Conservation (phyloP, 345 rosid genomes). For the Lumnitzera littorea region DNA sequence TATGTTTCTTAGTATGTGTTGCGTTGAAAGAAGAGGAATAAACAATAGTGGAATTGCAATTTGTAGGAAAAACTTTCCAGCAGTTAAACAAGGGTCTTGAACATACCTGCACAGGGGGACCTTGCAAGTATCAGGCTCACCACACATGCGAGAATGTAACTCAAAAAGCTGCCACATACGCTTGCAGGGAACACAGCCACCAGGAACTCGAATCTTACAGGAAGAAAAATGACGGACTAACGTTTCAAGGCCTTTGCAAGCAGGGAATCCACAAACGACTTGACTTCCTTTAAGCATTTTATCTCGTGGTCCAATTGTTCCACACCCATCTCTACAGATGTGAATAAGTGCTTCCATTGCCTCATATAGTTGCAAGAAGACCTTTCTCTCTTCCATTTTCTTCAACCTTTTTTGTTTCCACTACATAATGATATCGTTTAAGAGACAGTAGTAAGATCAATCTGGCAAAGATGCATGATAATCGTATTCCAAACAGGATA, state of each 20-base stretch:
- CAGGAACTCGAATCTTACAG: constrained; percentile 67
- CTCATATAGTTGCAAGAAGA: constrained; percentile 59
- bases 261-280: constrained; percentile 52
- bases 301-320: constrained; percentile 76
- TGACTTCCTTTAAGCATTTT: constrained; percentile 52
- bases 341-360: constrained; percentile 89
- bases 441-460: not conserved
- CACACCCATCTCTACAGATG: constrained; percentile 80
- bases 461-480: not conserved
- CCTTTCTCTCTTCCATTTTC: constrained; percentile 53
- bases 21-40: not conserved
- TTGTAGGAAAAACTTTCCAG: not conserved
- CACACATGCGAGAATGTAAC: constrained; percentile 79
- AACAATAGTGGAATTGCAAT: not conserved
- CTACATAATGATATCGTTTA: constrained; percentile 17
- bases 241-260: constrained; percentile 76
- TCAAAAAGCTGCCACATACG: constrained; percentile 92
- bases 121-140: constrained; percentile 62
- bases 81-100: not conserved
- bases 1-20: too few species aligned
- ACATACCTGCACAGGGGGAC: constrained; percentile 84
- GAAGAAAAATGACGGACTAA: constrained; percentile 71
- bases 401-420: constrained; percentile 46
- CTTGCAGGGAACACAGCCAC: constrained; percentile 68
- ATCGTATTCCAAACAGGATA: too few species aligned